Percentiles rank a stretch among this genome's conserved stretches.
Conservation (phyloP, 2,329 filamentous ascomycete genomes). For the Davidsoniella virescens region DNA sequence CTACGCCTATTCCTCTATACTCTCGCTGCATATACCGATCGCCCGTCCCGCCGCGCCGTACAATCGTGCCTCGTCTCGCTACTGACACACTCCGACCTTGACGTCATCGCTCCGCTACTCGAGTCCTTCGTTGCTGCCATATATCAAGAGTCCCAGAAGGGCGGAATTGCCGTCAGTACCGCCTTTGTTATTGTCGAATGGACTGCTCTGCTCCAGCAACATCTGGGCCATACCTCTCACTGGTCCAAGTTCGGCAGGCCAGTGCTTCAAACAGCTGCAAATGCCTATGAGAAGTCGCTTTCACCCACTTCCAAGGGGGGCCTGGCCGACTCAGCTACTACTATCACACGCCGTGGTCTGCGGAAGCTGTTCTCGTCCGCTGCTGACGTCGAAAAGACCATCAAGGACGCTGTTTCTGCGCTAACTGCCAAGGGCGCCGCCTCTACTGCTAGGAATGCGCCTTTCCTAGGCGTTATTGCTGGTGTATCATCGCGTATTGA, state of each 20-base stretch:
- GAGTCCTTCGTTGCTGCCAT: conserved; percentile 50
- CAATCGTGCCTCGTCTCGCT: conserved; percentile 66
- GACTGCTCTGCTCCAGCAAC: conserved; percentile 65
- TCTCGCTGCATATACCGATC: conserved; percentile 74
- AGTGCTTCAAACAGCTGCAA: conserved; percentile 52
- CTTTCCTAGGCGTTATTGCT: conserved; percentile 70
- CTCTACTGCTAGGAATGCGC: conserved; percentile 51
- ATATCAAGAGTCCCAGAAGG: conserved; percentile 57
- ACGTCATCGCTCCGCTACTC: conserved; percentile 35
- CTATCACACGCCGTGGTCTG: conserved; percentile 64
- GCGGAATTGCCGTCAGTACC: conserved; percentile 58
- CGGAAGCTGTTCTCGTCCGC: conserved; percentile 51
- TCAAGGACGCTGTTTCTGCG: conserved; percentile 45
- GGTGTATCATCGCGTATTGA: conserved; percentile 66
- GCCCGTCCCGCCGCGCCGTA: conserved; percentile 65
- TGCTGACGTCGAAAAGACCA: conserved; percentile 39
- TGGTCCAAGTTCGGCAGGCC: conserved; percentile 52
- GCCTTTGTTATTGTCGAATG: conserved; percentile 85
- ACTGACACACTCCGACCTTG: conserved; percentile 34
- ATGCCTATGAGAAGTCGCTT: conserved; percentile 62
- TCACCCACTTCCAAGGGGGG: conserved; percentile 45
- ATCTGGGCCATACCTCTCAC: conserved; percentile 41
- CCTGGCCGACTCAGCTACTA: conserved; percentile 56
- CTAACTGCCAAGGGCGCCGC: conserved; percentile 53
- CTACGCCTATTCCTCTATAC: conserved; percentile 70